Evolutionary conservation across 108 stramenopile species (phyloP).

Genomic region (Skeletonema grethae): DNA sequence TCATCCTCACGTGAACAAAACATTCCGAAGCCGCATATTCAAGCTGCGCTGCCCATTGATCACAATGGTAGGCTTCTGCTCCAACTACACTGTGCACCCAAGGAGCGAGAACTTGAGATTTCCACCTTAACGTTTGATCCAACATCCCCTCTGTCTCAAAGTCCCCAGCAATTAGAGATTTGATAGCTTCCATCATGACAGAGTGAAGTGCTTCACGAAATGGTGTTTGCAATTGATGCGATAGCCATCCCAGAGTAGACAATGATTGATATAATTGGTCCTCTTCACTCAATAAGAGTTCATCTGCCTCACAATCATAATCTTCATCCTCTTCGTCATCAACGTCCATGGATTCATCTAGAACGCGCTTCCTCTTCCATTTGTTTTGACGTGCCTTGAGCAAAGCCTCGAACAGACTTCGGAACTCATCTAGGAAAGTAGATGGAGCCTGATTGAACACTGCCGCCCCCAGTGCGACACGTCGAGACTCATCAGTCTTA

Average conservation of each 20-base stretch:
- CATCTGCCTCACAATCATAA: not conserved
- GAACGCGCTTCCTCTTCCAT: conserved; percentile 13
- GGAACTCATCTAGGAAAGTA: conserved; percentile 51
- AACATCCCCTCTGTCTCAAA: conserved; percentile 58
- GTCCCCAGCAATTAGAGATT: conserved; percentile 48
- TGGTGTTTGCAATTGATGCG: conserved; percentile 39
- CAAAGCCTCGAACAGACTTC: conserved; percentile 45
- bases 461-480: conserved; percentile 60
- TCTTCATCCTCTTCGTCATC: conserved; percentile 41
- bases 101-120: conserved; percentile 52
- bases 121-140: conserved; percentile 48
- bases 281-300: conserved; percentile 13
- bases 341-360: conserved; percentile 18
- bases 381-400: conserved; percentile 44
- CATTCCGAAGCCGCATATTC: conserved; percentile 58
- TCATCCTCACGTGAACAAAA: conserved; percentile 60
- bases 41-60: conserved; percentile 55
- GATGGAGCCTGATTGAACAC: conserved; percentile 54
- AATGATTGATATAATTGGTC: conserved; percentile 49
- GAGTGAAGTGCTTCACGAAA: conserved; percentile 56
- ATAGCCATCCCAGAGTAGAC: conserved; percentile 61
- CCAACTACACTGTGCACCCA: conserved; percentile 57
- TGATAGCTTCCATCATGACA: conserved; percentile 39
- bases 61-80: conserved; percentile 13
- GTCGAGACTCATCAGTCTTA: conserved; percentile 51